Percentiles rank a stretch among this genome's conserved stretches.
phyloP scores from a whole-genome alignment of 225 moss, liverwort and hornwort genomes.

The Sphagnum tenellum region DNA sequence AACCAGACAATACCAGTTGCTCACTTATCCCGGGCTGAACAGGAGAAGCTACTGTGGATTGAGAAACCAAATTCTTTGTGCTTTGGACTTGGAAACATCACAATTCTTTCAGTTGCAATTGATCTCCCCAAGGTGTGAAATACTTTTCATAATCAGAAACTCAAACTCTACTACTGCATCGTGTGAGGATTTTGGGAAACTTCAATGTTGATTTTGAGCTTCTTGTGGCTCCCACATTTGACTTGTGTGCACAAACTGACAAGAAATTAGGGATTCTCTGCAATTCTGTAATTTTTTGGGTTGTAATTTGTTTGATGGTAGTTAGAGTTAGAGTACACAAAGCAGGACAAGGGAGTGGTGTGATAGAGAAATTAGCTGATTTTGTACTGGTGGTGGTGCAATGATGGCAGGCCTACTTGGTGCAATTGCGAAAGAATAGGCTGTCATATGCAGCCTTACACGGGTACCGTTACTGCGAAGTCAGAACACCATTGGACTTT shows the following conservation, averaged over 20 bases:
- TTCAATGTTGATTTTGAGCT: too few relatives aligned
- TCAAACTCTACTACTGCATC: too few relatives aligned
- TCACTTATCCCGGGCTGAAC: constrained; percentile 35
- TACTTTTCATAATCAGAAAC: not conserved
- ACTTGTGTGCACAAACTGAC: too few relatives aligned
- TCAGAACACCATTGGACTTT: constrained; percentile 55
- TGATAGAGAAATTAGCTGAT: not conserved
- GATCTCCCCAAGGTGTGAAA: constrained; percentile 70
- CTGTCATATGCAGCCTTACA: constrained; percentile 72
- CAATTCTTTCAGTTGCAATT: constrained; percentile 73
- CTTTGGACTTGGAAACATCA: constrained; percentile 79
- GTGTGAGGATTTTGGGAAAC: too few relatives aligned
- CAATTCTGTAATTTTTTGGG: too few relatives aligned
- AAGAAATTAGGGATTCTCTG: too few relatives aligned
- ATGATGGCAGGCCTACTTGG: constrained; percentile 79
- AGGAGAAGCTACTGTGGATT: constrained; percentile 78
- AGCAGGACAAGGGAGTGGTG: not conserved
- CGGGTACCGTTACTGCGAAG: constrained; percentile 94
- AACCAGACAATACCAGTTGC: constrained; percentile 21
- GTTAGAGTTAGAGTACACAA: not conserved
- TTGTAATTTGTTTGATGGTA: too few relatives aligned
- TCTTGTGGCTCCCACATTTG: too few relatives aligned
- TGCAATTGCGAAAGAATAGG: constrained; percentile 81
- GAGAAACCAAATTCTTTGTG: constrained; percentile 80
- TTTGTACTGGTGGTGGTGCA: constrained; percentile 37